Conservation (phyloP, 768 basidiomycete genomes). For the Phlebiopsis gigantea region DNA sequence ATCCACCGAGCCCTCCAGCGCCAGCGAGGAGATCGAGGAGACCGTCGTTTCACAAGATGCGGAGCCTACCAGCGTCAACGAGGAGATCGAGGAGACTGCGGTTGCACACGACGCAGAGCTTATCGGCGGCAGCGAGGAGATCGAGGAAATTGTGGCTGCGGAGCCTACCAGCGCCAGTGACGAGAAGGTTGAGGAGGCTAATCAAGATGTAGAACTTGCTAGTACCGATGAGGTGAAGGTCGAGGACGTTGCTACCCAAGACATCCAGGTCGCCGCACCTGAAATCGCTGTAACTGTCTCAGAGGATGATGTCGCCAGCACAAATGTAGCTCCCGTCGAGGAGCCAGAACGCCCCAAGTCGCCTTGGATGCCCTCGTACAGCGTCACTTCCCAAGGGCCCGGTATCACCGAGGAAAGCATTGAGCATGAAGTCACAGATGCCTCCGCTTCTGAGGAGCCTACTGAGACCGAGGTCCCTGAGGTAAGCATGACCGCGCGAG, state of each 20-base stretch:
- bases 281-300: neutral
- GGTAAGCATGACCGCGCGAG: neutral
- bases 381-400: conserved; percentile 40
- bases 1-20: neutral
- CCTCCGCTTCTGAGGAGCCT: neutral
- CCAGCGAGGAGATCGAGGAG: neutral
- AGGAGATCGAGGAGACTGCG: neutral
- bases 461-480: conserved; percentile 8
- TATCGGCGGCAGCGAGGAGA: neutral
- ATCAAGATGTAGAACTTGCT: too few relatives aligned
- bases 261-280: neutral
- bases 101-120: neutral
- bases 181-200: neutral
- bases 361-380: conserved; percentile 50
- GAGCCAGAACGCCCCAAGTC: conserved; percentile 39
- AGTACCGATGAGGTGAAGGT: neutral
- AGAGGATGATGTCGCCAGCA: neutral
- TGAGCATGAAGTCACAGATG: conserved; percentile 3
- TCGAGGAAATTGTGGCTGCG: neutral
- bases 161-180: neutral
- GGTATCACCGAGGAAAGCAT: conserved; percentile 19
- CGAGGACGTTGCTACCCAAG: neutral
- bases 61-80: neutral
- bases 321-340: neutral
- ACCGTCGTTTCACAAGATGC: neutral